Evolutionary conservation across 768 basidiomycete species (phyloP), one percentile per base, ranked within the genome.

Genomic region (Pleurotus ostreatus): DNA sequence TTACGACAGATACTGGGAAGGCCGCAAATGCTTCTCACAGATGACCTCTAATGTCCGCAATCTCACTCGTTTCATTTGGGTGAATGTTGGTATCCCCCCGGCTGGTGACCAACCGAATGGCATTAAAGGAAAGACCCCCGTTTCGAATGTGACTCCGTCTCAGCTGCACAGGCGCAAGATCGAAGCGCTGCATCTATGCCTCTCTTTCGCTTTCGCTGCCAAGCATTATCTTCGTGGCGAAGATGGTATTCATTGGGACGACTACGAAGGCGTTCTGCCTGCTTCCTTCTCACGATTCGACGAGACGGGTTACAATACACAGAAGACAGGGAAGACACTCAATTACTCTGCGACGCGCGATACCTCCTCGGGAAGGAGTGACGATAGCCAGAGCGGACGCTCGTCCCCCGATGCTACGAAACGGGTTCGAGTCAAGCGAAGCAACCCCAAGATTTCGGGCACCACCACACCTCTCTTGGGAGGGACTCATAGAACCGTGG

Each of bases 1-100:
- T 6, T 94, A 92, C 62, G 89, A 93, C 63, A 85, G 90, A 34
- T 92, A 86, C 63, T 91, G 86, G 79, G 93, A 94, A 74, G 94
- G 94, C 47, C 78, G 94, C 61, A 96, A 90, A 69, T 82, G 85
- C 43, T 94, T 94, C 65, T 85, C 87, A 0, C 63, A 82, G 6
- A 67, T 95, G 55, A 83, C 80, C 9, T 80, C 91, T 12, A 84
- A 86, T 64, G 57, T 60, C 53, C 88, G 92, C 59, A 92, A 88
- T 67, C 77, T 94, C 46, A 71, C 86, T 9, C 85, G 92, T 22
- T 78, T 86, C 62, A 73, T 93, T 47, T 95, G 93, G 93, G 70
- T 94, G 55, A 83, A 88, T 60, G 85, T 86, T 54, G 76, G 78
- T n/a, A 75, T 85, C 5, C 87, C 89, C 3, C 82, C 82, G 1